Base-by-base conservation (phyloP, 2,329 filamentous ascomycete species). In the Fusarium chaquense region DNA sequence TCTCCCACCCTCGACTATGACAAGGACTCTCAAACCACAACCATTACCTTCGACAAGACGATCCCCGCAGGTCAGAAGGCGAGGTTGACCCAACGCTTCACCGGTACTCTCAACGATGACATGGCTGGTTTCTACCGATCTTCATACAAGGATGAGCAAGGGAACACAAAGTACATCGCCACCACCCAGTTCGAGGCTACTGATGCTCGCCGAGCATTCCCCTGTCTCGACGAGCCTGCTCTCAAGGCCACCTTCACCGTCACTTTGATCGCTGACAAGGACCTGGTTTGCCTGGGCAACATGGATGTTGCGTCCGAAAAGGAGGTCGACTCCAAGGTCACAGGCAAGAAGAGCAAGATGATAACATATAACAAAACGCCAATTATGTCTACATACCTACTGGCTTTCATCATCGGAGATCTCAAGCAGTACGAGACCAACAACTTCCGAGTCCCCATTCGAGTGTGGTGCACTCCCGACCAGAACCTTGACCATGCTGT, bases 81-180 rank as follows among this genome's bases (percentile, higher is more conserved):
- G 22, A 90, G 75, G 89, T 88, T 73, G 55, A 79, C 79, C 36
- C 81, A 86, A 61, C 78, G 79, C 45, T 97, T 97, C 81, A 90
- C 88, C 12, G 94, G 94, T 41, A 86, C 85, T 44, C 83, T 97
- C 76, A 97, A 97, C 80, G 93, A 97, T 79, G 95, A 96, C 82
- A 97, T 98, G 93, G 94, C 94, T 50, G 95, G 95, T 49, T 98
- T 98, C 87, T 98, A 98, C 83, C 90, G 95, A 62, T 97, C 94
- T 2, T 97, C 93, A 9, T 98, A 95, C 85, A 97, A 96, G 84
- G 90, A 89, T 65, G 82, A 88, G 50, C 89, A 96, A 76, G 95
- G 95, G 40, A 89, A 88, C 64, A 90, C 91, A 62, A 92, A 92
- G 72, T 91, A 94, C 78, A 86, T 98, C 77, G 95, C 94, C 30